Conservation (phyloP, 148 eudicot species). For the Fagopyrum homotropicum region DNA sequence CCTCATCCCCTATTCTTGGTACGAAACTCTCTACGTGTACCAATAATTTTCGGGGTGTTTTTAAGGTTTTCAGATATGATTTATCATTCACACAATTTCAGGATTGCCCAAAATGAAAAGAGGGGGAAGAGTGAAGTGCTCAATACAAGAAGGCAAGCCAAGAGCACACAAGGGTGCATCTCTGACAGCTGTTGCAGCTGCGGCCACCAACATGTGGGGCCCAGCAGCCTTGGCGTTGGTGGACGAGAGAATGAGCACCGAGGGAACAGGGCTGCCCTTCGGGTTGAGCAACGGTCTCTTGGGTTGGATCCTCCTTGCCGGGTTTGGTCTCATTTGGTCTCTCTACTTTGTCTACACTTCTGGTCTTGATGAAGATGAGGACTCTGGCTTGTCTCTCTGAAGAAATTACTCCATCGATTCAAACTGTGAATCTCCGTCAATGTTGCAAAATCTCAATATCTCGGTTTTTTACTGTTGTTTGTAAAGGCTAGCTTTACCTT, state of each 20-base stretch:
- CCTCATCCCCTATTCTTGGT: constrained; percentile 38
- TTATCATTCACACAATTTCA: constrained; percentile 10
- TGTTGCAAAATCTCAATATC: not conserved
- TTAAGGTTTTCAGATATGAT: not conserved
- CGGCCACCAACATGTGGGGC: constrained; percentile 40
- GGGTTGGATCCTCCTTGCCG: constrained; percentile 55
- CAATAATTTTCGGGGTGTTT: not conserved
- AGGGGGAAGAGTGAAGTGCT: constrained; percentile 47
- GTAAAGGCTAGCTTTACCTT: not conserved
- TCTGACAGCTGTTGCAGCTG: constrained; percentile 33
- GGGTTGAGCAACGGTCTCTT: constrained; percentile 62
- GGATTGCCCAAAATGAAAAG: constrained; percentile 48
- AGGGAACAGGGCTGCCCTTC: constrained; percentile 64
- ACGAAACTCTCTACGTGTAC: not conserved
- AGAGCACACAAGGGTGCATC: constrained; percentile 29
- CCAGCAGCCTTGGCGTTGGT: constrained; percentile 59
- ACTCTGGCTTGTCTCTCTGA: constrained; percentile 63
- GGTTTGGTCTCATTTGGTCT: constrained; percentile 52
- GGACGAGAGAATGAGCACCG: constrained; percentile 69
- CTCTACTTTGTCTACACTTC: constrained; percentile 39
- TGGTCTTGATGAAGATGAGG: constrained; percentile 59
- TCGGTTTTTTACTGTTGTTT: not conserved
- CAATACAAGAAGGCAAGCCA: constrained; percentile 23
- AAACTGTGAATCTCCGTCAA: not conserved
- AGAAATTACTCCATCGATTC: not conserved